Evolutionary conservation across 1,139 yeast species (phyloP), one percentile per base, ranked within the genome.

Genomic region (Diutina pseudorugosa): DNA sequence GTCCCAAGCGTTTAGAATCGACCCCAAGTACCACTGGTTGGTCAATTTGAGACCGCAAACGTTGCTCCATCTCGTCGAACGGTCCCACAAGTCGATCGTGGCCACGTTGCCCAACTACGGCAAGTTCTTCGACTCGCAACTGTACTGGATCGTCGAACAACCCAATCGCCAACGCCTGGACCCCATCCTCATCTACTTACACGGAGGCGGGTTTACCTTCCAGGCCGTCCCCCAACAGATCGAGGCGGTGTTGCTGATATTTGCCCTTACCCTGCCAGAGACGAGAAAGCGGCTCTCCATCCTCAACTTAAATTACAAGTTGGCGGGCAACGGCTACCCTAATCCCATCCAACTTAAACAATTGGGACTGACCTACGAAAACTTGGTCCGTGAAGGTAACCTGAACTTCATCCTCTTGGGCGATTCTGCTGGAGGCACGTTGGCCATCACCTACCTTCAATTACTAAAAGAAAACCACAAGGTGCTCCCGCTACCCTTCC

Each of bases 131-230:
- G 49, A 45, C 40, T 25, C 49, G 2, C 49, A 45, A 12, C 49
- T 45, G 49, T 45, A 45, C 48, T 74, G 78, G 77, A 52, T 73
- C 12, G 70, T 63, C 4, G 69, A 69, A 55, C 65, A 64, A 49
- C 62, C 63, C 2, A 57, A 62, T 41, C 59, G 69, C 33, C 58
- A 63, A n/a, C 55, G 60, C 0, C 51, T 55, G 5, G 76, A 73
- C 55, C 77, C 77, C 1, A 59, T 74, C n/a, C 58, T 74, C 16
- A 60, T 73, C 25, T 73, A 64, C 55, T 56, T 62, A 14, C 78
- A 74, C 55, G 78, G 79, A 18, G 79, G 79, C 2, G 78, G 77
- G 2, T 73, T 65, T 57, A 70, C 64, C 53, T 54, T 70, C 43
- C 69, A 72, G 54, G 67, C 74, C 1, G 61, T 61, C 52, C 67